Evolutionary conservation across 1,139 yeast genomes (phyloP).

Genomic region (Suhomyces chickasaworum): DNA sequence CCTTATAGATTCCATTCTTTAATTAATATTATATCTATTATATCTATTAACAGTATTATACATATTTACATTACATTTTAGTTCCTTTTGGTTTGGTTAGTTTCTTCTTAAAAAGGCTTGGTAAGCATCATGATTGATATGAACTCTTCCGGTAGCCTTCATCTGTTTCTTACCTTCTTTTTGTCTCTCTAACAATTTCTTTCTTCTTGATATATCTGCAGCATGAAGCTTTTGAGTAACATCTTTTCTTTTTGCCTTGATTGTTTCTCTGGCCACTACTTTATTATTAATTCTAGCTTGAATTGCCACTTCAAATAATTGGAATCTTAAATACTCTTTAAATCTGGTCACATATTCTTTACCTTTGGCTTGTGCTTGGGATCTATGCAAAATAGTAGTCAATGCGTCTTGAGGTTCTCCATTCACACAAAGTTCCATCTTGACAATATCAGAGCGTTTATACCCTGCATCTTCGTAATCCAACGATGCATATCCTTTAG

Average conservation of each 20-base stretch:
- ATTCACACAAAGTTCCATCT: conserved; percentile 85
- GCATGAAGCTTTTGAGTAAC: conserved; percentile 92
- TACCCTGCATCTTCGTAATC: conserved; percentile 96
- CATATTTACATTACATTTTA: conserved; percentile 5
- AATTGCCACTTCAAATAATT: conserved; percentile 87
- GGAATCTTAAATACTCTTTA: conserved; percentile 75
- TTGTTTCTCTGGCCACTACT: conserved; percentile 88
- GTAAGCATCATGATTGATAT: conserved; percentile 81
- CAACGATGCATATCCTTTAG: conserved; percentile 90
- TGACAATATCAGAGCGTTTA: conserved; percentile 74
- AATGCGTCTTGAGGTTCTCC: conserved; percentile 91
- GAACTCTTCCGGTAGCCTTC: conserved; percentile 77
- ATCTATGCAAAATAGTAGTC: conserved; percentile 83
- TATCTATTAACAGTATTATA: conserved; percentile 12
- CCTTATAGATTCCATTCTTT: neutral
- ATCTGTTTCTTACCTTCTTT: conserved; percentile 90
- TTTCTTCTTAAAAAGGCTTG: conserved; percentile 60
- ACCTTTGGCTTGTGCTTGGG: conserved; percentile 73
- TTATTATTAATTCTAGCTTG: conserved; percentile 88
- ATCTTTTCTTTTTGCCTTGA: conserved; percentile 90
- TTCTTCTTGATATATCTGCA: conserved; percentile 86
- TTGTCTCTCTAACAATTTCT: conserved; percentile 83
- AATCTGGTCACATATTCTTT: conserved; percentile 81
- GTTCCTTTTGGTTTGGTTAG: too few relatives aligned
- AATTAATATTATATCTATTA: neutral